Evolutionary conservation across 106 monocot species (phyloP).

Genomic region (Dactylorhiza incarnata): DNA sequence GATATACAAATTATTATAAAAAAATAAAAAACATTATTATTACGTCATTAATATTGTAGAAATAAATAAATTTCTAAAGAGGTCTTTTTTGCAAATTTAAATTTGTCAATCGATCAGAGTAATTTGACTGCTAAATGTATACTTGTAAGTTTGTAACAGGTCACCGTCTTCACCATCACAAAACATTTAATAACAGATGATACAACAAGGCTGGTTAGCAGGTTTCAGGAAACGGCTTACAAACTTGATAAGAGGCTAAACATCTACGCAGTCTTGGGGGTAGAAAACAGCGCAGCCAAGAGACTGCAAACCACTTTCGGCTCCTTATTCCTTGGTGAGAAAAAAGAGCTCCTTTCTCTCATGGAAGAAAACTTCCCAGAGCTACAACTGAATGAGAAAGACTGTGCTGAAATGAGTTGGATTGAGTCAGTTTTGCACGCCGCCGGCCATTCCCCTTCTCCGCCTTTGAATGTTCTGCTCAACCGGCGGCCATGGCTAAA

Average conservation of each 20-base stretch:
- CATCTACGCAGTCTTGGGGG: not conserved
- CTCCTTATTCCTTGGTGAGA: constrained; percentile 25
- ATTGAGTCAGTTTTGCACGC: constrained; percentile 21
- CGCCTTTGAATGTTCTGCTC: not conserved
- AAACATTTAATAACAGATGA: not conserved
- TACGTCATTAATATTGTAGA: too few species aligned
- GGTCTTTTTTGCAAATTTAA: too few species aligned
- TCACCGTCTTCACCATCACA: not conserved
- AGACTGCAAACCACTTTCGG: constrained; percentile 18
- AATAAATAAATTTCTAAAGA: too few species aligned
- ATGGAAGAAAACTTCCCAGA: constrained; percentile 30
- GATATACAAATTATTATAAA: too few species aligned
- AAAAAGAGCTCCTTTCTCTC: constrained; percentile 11
- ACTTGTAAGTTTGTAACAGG: too few species aligned
- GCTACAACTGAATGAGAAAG: constrained; percentile 13
- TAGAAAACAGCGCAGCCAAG: not conserved
- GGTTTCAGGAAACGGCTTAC: constrained; percentile 2
- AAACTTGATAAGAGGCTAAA: not conserved
- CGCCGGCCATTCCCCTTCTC: not conserved
- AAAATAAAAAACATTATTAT: too few species aligned
- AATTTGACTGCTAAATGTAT: too few species aligned
- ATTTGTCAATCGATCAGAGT: too few species aligned
- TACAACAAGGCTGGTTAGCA: not conserved
- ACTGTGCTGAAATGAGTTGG: constrained; percentile 45
- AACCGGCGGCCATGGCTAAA: not conserved